Base-by-base conservation (phyloP, 78 protist species). In the Parvularia atlantis region DNA sequence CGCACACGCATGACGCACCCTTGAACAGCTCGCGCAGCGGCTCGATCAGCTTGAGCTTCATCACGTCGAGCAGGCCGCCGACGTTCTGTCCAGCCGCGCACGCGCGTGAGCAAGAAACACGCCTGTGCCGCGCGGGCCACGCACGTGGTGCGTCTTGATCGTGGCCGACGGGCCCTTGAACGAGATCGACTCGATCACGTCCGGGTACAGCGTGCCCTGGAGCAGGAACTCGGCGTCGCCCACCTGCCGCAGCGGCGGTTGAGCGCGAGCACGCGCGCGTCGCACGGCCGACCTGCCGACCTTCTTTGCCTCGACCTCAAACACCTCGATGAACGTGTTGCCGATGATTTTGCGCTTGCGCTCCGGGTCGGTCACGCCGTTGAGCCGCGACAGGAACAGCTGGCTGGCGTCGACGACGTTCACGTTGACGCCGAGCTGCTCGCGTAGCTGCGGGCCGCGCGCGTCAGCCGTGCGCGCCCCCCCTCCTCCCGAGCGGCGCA, bases 191-290 rank as follows among this genome's bases (percentile, higher is more conserved):
- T 85, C 89, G 54, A 85, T 85, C 24, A 78, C 73, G 48, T 85
- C 89, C 35, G 89, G 87, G 36, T 75, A 43, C 19, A 85, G 76
- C 28, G 89, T 85, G n/a, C 89, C 89, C 70, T 80, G 84, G 0
- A 64, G 75, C 7, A 76, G 48, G 69, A 56, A 56, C 26, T 66
- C 52, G 13, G 40, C 44, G 40, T 41, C 46, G 46, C 19, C 19
- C 19, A 41, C 9, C 19, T 10, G 46, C n/a, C n/a, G n/a, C n/a
- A n/a, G n/a, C n/a, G n/a, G n/a, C n/a, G n/a, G n/a, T n/a, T n/a
- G n/a, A n/a, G n/a, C n/a, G n/a, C n/a, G n/a, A n/a, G n/a, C n/a
- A n/a, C n/a, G n/a, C n/a, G n/a, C n/a, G n/a, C n/a, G n/a, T n/a
- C n/a, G 17, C 14, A 14, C 54, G 17, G 14, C 54, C 17, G 14